phyloP scores from a whole-genome alignment of 768 basidiomycete species.

The Amanita pallidorosea region DNA sequence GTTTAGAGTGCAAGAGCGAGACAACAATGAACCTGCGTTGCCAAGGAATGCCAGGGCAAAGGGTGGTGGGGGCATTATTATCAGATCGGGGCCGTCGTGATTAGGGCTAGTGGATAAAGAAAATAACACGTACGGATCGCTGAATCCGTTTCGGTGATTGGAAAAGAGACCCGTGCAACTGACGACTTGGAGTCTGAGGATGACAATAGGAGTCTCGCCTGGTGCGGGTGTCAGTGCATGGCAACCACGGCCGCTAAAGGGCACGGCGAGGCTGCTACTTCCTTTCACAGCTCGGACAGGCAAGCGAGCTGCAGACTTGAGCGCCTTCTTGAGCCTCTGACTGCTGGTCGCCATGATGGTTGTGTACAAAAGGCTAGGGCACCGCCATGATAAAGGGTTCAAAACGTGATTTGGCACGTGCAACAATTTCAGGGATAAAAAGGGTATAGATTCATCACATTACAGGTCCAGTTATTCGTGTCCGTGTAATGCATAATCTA shows the following conservation, averaged over 20 bases:
- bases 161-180: slow-evolving; percentile 50
- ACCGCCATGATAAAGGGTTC: no score
- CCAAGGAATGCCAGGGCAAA: no score
- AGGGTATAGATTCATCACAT: background rate
- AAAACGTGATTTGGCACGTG: background rate
- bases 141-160: slow-evolving; percentile 58
- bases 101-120: background rate
- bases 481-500: slow-evolving; percentile 8
- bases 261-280: slow-evolving; percentile 16
- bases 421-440: background rate
- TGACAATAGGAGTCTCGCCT: slow-evolving; percentile 57
- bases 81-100: background rate
- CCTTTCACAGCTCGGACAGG: slow-evolving; percentile 30
- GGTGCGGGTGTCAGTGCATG: slow-evolving; percentile 28
- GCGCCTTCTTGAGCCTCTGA: slow-evolving; percentile 33
- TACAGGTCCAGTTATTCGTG: background rate
- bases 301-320: slow-evolving; percentile 48
- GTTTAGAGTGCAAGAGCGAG: slow-evolving; percentile 37
- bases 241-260: slow-evolving; percentile 8
- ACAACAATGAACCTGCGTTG: slow-evolving; percentile 58
- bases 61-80: no score
- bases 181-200: slow-evolving; percentile 59
- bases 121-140: slow-evolving; percentile 68
- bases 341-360: slow-evolving; percentile 19
- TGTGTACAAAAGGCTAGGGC: background rate